These are phyloP conservation scores for Pleurozium schreberi DNA, from an alignment of 225 moss, liverwort and hornwort species.

Conservation along the genomic window DNA sequence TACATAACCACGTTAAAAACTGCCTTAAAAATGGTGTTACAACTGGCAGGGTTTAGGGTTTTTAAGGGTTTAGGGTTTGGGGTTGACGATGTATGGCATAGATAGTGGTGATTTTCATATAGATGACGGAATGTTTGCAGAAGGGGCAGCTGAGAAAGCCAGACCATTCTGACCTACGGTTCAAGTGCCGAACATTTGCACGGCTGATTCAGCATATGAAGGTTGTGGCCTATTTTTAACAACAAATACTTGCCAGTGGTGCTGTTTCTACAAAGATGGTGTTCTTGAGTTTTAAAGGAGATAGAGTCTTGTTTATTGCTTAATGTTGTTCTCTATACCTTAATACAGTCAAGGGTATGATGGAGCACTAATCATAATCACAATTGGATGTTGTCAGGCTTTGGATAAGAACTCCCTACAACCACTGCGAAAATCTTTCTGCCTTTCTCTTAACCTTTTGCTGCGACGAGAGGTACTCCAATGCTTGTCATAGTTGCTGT, in stretches of 20 bases:
- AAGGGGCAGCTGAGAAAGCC: slow-evolving; percentile 79
- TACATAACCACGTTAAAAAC: neutral
- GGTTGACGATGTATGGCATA: neutral
- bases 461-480: slow-evolving; percentile 74
- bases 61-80: neutral
- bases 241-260: neutral
- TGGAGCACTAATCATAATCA: neutral
- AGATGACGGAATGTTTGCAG: slow-evolving; percentile 18
- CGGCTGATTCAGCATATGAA: slow-evolving; percentile 86
- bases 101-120: neutral
- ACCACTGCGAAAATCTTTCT: slow-evolving; percentile 77
- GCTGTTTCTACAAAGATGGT: neutral
- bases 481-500: neutral
- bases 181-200: slow-evolving; percentile 85
- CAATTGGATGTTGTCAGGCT: slow-evolving; percentile 24
- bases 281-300: neutral
- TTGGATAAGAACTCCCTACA: slow-evolving; percentile 66
- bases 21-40: neutral
- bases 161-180: slow-evolving; percentile 91
- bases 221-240: slow-evolving; percentile 22
- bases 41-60: neutral
- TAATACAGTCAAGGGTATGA: neutral
- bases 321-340: neutral
- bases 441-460: slow-evolving; percentile 71
- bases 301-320: neutral